Percentiles rank a stretch among this genome's conserved stretches.
These are phyloP conservation scores for Fennellomyces sp. DNA, from an alignment of 371 early-diverging fungal genomes.

Conservation along the genomic window DNA sequence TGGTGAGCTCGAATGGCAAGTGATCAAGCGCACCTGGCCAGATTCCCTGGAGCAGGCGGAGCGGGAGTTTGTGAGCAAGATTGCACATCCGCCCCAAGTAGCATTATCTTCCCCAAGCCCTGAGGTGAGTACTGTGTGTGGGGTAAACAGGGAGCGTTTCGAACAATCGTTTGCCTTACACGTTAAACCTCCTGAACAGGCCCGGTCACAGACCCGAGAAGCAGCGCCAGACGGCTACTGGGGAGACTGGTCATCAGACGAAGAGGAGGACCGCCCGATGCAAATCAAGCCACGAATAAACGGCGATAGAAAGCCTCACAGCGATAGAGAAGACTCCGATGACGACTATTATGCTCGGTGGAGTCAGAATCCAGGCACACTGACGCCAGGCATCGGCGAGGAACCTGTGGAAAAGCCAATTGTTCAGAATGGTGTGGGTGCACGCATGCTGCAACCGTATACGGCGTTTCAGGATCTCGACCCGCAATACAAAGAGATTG, in stretches of 20 bases:
- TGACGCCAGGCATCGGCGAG: constrained; percentile 37
- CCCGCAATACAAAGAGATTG: constrained; percentile 6
- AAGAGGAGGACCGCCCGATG: constrained; percentile 21
- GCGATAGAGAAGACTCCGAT: constrained; percentile 29
- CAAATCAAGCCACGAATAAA: constrained; percentile 4
- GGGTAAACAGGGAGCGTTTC: background rate
- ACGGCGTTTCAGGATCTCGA: constrained; percentile 12
- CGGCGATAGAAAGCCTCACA: background rate
- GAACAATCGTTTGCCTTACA: no score
- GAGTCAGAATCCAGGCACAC: constrained; percentile 43
- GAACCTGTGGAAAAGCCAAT: background rate
- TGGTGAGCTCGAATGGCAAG: constrained; percentile 39
- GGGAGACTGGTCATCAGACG: constrained; percentile 51
- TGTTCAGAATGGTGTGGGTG: background rate
- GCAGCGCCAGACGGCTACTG: constrained; percentile 50
- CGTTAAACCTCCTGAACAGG: no score
- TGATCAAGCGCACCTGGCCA: constrained; percentile 32
- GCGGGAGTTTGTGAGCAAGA: constrained; percentile 32
- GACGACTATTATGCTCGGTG: constrained; percentile 48
- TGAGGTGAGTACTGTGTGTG: constrained; percentile 16
- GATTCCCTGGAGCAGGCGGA: constrained; percentile 41
- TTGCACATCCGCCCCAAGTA: constrained; percentile 22
- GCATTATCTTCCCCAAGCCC: constrained; percentile 9
- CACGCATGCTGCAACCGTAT: constrained; percentile 12
- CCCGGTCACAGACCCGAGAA: background rate